A percentile compares a stretch with the other conserved stretches of the same genome.
Evolutionary conservation across 495 filamentous ascomycete species (phyloP).

Genomic region (Rostrohypoxylon terebratum): DNA sequence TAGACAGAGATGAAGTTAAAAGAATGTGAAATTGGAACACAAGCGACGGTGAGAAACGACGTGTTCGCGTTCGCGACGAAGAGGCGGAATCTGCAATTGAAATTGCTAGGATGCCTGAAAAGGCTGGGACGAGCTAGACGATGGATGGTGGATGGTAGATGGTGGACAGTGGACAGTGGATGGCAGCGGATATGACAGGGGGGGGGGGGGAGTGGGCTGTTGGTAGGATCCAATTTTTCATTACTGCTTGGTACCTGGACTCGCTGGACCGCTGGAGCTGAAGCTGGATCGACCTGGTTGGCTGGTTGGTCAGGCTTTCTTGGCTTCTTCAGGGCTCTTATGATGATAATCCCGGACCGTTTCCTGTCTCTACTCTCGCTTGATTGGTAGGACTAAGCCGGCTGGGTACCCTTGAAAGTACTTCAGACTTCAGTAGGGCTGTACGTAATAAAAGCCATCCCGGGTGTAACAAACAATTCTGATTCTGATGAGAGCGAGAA

Average conservation of each 20-base stretch:
- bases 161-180: neutral
- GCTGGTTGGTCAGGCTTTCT: conserved; percentile 28
- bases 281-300: conserved; percentile 30
- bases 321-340: conserved; percentile 8
- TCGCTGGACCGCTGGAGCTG: conserved; percentile 12
- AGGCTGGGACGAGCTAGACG: conserved; percentile 36
- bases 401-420: conserved; percentile 16
- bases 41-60: conserved; percentile 36
- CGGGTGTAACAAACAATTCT: conserved; percentile 1
- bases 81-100: conserved; percentile 40
- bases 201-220: conserved; percentile 16
- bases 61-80: conserved; percentile 31
- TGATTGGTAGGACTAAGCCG: conserved; percentile 16
- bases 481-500: neutral
- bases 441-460: neutral
- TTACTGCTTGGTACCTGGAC: conserved; percentile 34
- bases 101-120: conserved; percentile 43
- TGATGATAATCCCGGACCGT: conserved; percentile 20
- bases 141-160: neutral
- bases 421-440: conserved; percentile 13
- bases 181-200: conserved; percentile 39
- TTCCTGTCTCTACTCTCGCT: conserved; percentile 7
- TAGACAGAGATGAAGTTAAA: conserved; percentile 17
- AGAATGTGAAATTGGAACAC: conserved; percentile 15
- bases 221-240: conserved; percentile 46